Conservation (phyloP, 306 rosid genomes). For the Castanospermum australe region DNA sequence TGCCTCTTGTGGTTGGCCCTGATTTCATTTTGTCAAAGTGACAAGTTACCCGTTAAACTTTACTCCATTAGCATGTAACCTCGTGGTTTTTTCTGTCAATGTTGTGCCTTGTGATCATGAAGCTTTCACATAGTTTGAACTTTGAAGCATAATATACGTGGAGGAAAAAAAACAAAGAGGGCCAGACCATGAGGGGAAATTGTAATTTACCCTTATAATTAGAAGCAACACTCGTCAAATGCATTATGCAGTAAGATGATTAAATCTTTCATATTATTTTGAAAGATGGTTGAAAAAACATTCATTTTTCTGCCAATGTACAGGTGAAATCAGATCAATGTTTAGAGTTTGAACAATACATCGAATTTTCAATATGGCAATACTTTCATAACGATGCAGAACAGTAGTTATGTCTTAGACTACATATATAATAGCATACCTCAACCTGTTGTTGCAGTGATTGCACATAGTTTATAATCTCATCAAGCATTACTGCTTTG, state of each 20-base stretch:
- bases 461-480: constrained; percentile 85
- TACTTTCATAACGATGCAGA: background rate
- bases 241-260: background rate
- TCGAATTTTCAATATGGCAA: background rate
- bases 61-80: too few species aligned
- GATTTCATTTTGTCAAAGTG: background rate
- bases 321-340: background rate
- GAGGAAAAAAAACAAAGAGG: background rate
- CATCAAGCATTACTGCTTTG: constrained; percentile 89
- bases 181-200: too few species aligned
- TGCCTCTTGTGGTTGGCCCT: background rate
- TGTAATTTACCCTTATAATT: background rate
- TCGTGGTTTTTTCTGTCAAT: too few species aligned
- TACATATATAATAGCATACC: constrained; percentile 46
- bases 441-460: constrained; percentile 90
- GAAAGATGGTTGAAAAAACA: background rate
- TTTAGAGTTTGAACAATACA: background rate
- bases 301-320: background rate
- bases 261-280: background rate
- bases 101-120: background rate
- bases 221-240: background rate
- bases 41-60: too few species aligned
- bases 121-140: too few species aligned
- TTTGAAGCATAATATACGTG: background rate
- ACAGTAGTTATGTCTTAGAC: background rate